Conservation (phyloP, 1,284 basidiomycete species). For the Sphagnurus paluster region DNA sequence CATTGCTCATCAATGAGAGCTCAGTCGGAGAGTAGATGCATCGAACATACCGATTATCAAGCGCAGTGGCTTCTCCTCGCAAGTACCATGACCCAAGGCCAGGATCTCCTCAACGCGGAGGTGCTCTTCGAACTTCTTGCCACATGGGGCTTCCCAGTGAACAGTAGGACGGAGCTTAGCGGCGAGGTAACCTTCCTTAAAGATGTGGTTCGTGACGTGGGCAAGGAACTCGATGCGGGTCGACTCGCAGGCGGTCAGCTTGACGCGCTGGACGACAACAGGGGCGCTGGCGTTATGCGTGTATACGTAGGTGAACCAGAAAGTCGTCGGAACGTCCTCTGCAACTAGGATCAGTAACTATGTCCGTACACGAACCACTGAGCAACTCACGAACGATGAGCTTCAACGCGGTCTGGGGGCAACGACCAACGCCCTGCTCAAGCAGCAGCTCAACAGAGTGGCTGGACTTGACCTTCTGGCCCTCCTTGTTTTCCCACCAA, state of each 20-base stretch:
- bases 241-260: slow-evolving; percentile 28
- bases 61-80: slow-evolving; percentile 38
- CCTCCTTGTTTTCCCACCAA: slow-evolving; percentile 44
- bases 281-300: slow-evolving; percentile 29
- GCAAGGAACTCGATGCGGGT: slow-evolving; percentile 36
- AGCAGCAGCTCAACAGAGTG: slow-evolving; percentile 39
- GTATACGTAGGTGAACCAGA: slow-evolving; percentile 48
- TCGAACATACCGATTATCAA: slow-evolving; percentile 42
- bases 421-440: slow-evolving; percentile 38
- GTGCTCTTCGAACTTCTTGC: slow-evolving; percentile 37
- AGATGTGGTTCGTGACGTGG: slow-evolving; percentile 47
- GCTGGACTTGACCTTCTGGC: slow-evolving; percentile 34
- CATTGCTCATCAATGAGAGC: too few relatives aligned
- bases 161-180: slow-evolving; percentile 35
- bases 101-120: slow-evolving; percentile 35
- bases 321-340: slow-evolving; percentile 39
- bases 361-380: too few relatives aligned
- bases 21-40: too few relatives aligned
- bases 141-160: slow-evolving; percentile 39
- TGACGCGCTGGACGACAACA: slow-evolving; percentile 40
- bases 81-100: slow-evolving; percentile 32
- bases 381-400: slow-evolving; percentile 44
- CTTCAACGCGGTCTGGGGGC: slow-evolving; percentile 40
- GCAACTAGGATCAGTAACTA: too few relatives aligned
- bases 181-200: slow-evolving; percentile 39